Conservation (phyloP, 345 rosid genomes). For the Murraya paniculata region DNA sequence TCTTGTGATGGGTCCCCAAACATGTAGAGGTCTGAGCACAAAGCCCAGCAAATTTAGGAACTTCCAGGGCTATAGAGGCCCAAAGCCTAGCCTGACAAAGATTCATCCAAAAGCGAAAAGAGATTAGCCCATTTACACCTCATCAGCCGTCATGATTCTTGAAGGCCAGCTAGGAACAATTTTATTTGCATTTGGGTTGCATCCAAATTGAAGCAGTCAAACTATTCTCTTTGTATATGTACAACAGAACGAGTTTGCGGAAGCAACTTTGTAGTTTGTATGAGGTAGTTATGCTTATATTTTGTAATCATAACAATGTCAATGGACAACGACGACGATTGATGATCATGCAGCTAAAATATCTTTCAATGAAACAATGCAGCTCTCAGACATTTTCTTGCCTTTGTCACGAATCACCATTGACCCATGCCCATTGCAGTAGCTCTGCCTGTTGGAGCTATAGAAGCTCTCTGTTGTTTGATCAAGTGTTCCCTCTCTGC, state of each 20-base stretch:
- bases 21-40: too few species aligned
- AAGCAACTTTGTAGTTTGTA: background rate
- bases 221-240: background rate
- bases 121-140: too few species aligned
- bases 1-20: too few species aligned
- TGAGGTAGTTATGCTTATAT: background rate
- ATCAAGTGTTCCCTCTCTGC: slow-evolving; percentile 48
- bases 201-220: background rate
- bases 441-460: slow-evolving; percentile 7
- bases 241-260: too few species aligned
- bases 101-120: too few species aligned
- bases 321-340: background rate
- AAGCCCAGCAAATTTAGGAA: too few species aligned
- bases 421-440: slow-evolving; percentile 1
- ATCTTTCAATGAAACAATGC: slow-evolving; percentile 33
- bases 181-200: too few species aligned
- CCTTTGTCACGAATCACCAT: slow-evolving; percentile 12
- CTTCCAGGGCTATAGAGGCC: too few species aligned
- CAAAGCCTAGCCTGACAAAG: too few species aligned
- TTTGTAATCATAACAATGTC: background rate
- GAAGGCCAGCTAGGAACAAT: too few species aligned
- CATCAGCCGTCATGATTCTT: too few species aligned
- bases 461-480: slow-evolving; percentile 24
- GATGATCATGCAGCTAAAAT: slow-evolving; percentile 11
- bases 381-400: slow-evolving; percentile 5